A percentile compares a stretch with the other conserved stretches of the same genome.
phyloP scores from a whole-genome alignment of 192 early-diverging fungal genomes.

The Chytriomyces sp. region DNA sequence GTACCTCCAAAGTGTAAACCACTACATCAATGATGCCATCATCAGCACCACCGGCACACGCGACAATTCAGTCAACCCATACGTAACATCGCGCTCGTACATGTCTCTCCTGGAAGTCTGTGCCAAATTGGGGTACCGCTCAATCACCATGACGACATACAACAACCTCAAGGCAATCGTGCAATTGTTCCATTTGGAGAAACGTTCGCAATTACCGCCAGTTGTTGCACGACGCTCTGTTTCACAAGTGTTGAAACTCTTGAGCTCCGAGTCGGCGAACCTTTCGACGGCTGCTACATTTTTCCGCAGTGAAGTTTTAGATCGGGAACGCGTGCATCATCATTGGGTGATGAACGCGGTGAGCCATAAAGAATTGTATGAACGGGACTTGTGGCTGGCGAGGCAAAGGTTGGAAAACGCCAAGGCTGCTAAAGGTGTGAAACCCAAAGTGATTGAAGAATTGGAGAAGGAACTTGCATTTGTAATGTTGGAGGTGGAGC shows the following conservation, averaged over 20 bases:
- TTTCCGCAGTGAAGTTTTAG: conserved; percentile 7
- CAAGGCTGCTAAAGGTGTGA: not conserved
- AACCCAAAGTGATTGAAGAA: too few species aligned
- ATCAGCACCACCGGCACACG: not conserved
- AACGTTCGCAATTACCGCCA: not conserved
- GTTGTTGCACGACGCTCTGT: not conserved
- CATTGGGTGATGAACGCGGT: not conserved
- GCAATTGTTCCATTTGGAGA: not conserved
- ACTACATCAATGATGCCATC: not conserved
- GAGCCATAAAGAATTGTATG: not conserved
- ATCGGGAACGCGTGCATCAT: not conserved
- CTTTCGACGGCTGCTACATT: conserved; percentile 2
- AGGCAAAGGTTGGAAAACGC: not conserved
- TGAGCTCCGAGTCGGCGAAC: not conserved
- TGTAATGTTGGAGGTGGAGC: too few species aligned
- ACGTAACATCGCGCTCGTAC: not conserved
- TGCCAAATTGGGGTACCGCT: not conserved
- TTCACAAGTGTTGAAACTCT: not conserved
- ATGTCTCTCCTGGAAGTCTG: not conserved
- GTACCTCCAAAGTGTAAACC: not conserved
- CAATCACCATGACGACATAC: conserved; percentile 5
- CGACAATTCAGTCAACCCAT: not conserved
- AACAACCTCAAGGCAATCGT: not conserved
- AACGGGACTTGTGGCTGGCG: not conserved
- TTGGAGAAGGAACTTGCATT: not conserved